Conservation (phyloP, 495 filamentous ascomycete genomes). For the Penicillium pulvis region DNA sequence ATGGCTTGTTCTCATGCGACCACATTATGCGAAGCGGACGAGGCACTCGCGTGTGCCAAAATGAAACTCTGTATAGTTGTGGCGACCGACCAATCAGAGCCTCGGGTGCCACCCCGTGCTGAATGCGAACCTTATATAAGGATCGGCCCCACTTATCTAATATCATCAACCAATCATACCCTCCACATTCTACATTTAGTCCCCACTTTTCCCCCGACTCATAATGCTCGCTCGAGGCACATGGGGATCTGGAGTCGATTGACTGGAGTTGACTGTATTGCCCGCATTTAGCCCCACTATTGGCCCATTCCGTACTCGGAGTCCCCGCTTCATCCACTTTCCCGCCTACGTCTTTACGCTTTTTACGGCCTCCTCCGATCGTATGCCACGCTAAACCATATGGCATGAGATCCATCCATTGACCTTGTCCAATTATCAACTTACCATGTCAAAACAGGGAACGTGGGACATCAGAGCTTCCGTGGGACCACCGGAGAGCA, state of each 20-base stretch:
- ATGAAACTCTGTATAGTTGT: too few relatives aligned
- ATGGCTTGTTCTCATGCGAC: not conserved
- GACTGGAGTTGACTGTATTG: not conserved
- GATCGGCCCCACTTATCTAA: not conserved
- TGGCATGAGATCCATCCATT: not conserved
- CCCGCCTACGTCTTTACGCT: not conserved
- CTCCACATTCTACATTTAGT: not conserved
- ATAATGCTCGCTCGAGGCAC: not conserved
- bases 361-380: not conserved
- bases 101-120: not conserved
- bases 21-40: not conserved
- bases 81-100: not conserved
- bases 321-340: not conserved
- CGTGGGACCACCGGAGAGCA: not conserved
- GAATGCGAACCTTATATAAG: not conserved
- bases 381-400: not conserved
- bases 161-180: not conserved
- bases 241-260: not conserved
- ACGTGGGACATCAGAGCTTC: not conserved
- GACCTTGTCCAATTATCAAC: not conserved
- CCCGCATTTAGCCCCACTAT: not conserved
- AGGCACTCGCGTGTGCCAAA: too few relatives aligned
- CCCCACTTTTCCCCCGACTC: not conserved
- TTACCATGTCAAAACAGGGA: not conserved
- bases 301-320: not conserved